A percentile compares a stretch with the other conserved stretches of the same genome.
phyloP scores from a whole-genome alignment of 2,329 filamentous ascomycete species.

The Paecilomyces dactylethromorphus region DNA sequence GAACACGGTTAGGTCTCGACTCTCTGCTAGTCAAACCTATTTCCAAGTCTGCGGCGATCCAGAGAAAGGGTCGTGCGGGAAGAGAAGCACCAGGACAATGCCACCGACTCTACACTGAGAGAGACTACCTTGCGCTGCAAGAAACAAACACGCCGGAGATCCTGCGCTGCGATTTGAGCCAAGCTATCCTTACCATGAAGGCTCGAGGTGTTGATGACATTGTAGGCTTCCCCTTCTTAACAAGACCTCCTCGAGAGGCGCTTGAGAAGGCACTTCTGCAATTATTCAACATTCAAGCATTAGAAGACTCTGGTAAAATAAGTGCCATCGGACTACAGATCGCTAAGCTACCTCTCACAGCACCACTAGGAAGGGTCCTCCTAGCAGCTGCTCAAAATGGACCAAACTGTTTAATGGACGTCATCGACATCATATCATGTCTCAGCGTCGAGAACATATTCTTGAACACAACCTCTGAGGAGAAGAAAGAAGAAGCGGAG shows the following conservation, averaged over 20 bases:
- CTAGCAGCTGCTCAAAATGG: conserved; percentile 68
- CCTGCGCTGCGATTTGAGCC: conserved; percentile 77
- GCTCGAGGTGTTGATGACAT: conserved; percentile 80
- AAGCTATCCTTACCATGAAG: conserved; percentile 87
- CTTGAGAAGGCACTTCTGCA: conserved; percentile 78
- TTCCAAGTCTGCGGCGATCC: conserved; percentile 86
- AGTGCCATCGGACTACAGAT: conserved; percentile 69
- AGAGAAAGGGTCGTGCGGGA: conserved; percentile 84
- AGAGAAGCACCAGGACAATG: conserved; percentile 88
- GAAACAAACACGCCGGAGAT: conserved; percentile 82
- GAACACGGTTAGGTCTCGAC: conserved; percentile 76
- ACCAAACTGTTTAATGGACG: conserved; percentile 68
- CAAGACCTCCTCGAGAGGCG: conserved; percentile 68
- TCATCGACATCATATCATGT: conserved; percentile 73
- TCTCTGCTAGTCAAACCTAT: conserved; percentile 86
- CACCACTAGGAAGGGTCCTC: conserved; percentile 72
- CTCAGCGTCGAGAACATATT: conserved; percentile 62
- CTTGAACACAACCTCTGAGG: conserved; percentile 52
- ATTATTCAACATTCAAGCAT: conserved; percentile 69
- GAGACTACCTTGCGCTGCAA: conserved; percentile 62
- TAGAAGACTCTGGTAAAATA: conserved; percentile 66
- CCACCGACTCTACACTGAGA: conserved; percentile 79
- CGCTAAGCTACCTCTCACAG: conserved; percentile 75
- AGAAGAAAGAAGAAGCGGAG: conserved; percentile 53
- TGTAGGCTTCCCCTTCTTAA: conserved; percentile 75